Evolutionary conservation across 225 moss, liverwort and hornwort genomes (phyloP).

Genomic region (Physcomitrellopsis africana): DNA sequence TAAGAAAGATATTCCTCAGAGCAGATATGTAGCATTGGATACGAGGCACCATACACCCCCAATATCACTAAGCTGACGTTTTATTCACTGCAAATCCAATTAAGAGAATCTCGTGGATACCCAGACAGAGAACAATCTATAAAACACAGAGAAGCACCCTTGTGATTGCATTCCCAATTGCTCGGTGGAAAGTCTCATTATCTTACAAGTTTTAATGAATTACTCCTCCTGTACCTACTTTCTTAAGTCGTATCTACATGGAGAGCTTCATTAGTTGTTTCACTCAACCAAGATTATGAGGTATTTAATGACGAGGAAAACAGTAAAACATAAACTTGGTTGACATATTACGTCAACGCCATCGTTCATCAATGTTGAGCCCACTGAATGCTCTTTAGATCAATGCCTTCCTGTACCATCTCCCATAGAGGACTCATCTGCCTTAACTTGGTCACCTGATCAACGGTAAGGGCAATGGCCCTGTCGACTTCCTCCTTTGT

Average conservation of each 20-base stretch:
- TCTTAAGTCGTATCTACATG: slow-evolving; percentile 25
- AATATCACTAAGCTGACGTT: background rate
- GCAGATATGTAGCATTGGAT: background rate
- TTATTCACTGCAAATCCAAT: slow-evolving; percentile 12
- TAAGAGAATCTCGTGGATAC: slow-evolving; percentile 5
- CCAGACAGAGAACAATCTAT: slow-evolving; percentile 8
- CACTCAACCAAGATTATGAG: slow-evolving; percentile 22
- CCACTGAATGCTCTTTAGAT: slow-evolving; percentile 96
- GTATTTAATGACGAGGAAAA: slow-evolving; percentile 11
- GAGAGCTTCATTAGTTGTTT: slow-evolving; percentile 5
- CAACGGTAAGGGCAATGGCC: slow-evolving; percentile 77
- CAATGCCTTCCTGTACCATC: slow-evolving; percentile 99
- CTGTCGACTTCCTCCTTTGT: slow-evolving; percentile 86
- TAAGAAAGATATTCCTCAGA: slow-evolving; percentile 1
- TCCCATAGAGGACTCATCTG: slow-evolving; percentile 98
- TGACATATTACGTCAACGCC: slow-evolving; percentile 18
- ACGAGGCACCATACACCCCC: background rate
- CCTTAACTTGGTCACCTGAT: slow-evolving; percentile 84
- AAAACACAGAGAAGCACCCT: slow-evolving; percentile 18
- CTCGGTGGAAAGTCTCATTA: background rate
- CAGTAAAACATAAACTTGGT: background rate
- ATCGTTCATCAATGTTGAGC: slow-evolving; percentile 47
- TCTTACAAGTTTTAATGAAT: slow-evolving; percentile 7
- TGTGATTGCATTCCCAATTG: slow-evolving; percentile 16
- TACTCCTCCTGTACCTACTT: slow-evolving; percentile 7